Evolutionary conservation across 2,329 filamentous ascomycete species (phyloP), one percentile per base, ranked within the genome.

Genomic region (Monilinia aucupariae): DNA sequence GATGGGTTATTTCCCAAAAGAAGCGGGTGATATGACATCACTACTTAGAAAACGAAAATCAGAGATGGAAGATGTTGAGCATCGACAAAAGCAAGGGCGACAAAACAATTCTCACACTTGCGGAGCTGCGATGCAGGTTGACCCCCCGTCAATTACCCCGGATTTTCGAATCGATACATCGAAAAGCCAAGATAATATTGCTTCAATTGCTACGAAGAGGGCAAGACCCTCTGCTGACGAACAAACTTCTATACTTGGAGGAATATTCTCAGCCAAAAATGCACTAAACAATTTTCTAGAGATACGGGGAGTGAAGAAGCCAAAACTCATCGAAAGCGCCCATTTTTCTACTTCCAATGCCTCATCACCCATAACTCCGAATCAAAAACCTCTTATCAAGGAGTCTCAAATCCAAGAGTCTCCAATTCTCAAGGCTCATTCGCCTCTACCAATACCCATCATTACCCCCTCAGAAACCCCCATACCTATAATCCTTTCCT

Each of bases 221-320:
- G 47, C 71, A 5, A 69, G 72, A 39, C 47, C 71, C 20, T 66
- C 72, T 30, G 50, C 43, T 2, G 37, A 59, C 15, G 27, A 47
- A 22, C 20, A 34, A 58, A 25, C 2, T 12, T 58, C 30, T 17
- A 4, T 67, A 20, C 39, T 70, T 9, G 67, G 64, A 39, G 68
- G 62, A n/a, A 47, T 56, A 41, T 78, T 79, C 68, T 78, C 77
- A 66, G 76, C 75, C 32, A 73, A 68, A 13, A 73, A 72, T 10
- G 78, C 79, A 4, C 68, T 85, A 37, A 74, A 78, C 6, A 79
- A 76, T 34, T 85, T 82, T 66, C 80, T 85, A 75, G 74, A 78
- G 56, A 72, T 80, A 9, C 77, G 79, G 61, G 77, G 79, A 30
- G 63, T 64, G 2, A 75, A 74, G 61, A 73, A 68, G 54, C 64